Conservation (phyloP, 441 rosid genomes). For the Croton laevigatus region DNA sequence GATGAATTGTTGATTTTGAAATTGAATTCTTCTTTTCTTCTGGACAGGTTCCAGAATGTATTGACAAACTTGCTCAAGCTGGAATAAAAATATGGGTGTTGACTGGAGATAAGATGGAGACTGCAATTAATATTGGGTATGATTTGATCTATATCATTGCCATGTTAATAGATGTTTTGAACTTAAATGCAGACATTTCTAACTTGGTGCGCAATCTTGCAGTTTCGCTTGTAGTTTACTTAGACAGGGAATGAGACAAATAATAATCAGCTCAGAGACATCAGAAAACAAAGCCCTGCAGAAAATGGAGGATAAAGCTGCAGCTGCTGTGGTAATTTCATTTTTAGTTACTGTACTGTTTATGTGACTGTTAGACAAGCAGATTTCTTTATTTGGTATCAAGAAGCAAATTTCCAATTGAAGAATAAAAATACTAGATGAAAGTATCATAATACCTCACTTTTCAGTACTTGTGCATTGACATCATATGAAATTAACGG, state of each 20-base stretch:
- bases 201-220: conserved; percentile 34
- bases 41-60: conserved; percentile 89
- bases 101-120: conserved; percentile 99
- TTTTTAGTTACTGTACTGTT: conserved; percentile 4
- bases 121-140: conserved; percentile 97
- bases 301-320: conserved; percentile 65
- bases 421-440: not conserved
- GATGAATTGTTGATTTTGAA: not conserved
- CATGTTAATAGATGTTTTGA: conserved; percentile 11
- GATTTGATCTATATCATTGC: conserved; percentile 9
- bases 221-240: conserved; percentile 96
- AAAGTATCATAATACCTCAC: not conserved
- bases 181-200: conserved; percentile 27
- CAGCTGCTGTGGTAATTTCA: conserved; percentile 50
- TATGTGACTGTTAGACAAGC: not conserved
- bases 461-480: not conserved
- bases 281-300: conserved; percentile 56
- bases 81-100: conserved; percentile 96
- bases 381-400: not conserved
- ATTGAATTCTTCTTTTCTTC: conserved; percentile 8
- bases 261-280: conserved; percentile 74
- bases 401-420: not conserved
- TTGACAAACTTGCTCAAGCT: conserved; percentile 96
- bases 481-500: not conserved
- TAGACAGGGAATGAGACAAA: conserved; percentile 89